Base-by-base conservation (phyloP, 305 asterid genomes). In the Coffea humblotiana region DNA sequence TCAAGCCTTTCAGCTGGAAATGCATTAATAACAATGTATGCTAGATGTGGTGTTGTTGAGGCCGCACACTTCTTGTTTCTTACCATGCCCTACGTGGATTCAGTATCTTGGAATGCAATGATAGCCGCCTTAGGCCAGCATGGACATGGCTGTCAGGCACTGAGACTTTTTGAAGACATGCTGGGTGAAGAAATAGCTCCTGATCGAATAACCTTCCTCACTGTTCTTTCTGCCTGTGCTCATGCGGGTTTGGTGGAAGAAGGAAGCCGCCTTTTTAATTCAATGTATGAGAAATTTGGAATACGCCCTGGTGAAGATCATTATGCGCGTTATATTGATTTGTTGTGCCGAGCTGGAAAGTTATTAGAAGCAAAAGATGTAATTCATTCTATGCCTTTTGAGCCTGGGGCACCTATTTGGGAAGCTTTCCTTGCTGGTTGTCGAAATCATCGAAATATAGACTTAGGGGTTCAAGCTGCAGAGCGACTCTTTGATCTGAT, bases 51-150 rank as follows among this genome's bases (percentile, higher is more conserved):
- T 51, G 95, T 86, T 49, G 90, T 93, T 69, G 92, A 92, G 78
- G 92, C 90, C 54, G 96, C 97, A 37, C 83, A 83, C 14, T 49
- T 25, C 16, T 82, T 88, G 77, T 94, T 94, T 84, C 82, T 81
- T 67, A 89, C 91, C 27, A 90, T 93, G 97, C 91, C 96, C 77
- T 88, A 78, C 78, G 76, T 92, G 82, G 98, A 93, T 86, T 86
- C 96, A 3, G 91, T 94, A 68, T 91, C 98, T 78, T 94, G 98
- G 97, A 94, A 94, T 84, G 98, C 98, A 25, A 93, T 94, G 93
- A 88, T 94, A 77, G 94, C 98, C 40, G 98, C 97, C 68, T 84
- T 92, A 35, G 98, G 97, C 52, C 98, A 93, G 70, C 97, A 94
- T 77, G 97, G 98, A 49, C 93, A 86, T 72, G 97, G 98, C 67